Evolutionary conservation across 2,329 filamentous ascomycete species (phyloP).

Genomic region (Dactylellina sp.): DNA sequence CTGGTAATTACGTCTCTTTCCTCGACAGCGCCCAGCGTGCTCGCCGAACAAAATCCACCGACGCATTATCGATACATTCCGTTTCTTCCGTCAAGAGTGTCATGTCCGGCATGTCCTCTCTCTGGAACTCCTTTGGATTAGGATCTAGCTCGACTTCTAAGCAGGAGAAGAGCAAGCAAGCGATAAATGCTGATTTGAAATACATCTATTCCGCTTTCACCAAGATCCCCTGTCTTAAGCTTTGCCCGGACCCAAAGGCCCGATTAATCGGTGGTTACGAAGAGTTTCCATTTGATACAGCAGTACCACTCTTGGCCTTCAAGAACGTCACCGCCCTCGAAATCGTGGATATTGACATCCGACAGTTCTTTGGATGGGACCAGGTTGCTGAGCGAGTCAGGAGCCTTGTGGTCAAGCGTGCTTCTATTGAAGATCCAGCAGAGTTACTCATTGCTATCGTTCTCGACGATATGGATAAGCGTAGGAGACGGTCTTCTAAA

Average conservation of each 20-base stretch:
- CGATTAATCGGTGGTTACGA: slow-evolving; percentile 92
- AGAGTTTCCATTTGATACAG: slow-evolving; percentile 97
- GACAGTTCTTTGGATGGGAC: slow-evolving; percentile 98
- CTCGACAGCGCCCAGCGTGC: slow-evolving; percentile 65
- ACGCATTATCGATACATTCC: slow-evolving; percentile 91
- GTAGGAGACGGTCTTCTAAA: slow-evolving; percentile 87
- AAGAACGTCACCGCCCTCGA: slow-evolving; percentile 96
- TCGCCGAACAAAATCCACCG: slow-evolving; percentile 77
- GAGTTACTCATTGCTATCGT: slow-evolving; percentile 94
- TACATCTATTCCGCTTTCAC: slow-evolving; percentile 98
- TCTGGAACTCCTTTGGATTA: slow-evolving; percentile 90
- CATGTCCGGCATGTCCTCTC: slow-evolving; percentile 93
- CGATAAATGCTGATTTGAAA: slow-evolving; percentile 86
- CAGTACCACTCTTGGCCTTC: slow-evolving; percentile 94
- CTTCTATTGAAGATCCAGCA: slow-evolving; percentile 85
- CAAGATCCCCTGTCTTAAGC: slow-evolving; percentile 90
- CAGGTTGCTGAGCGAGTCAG: slow-evolving; percentile 89
- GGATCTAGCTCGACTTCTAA: slow-evolving; percentile 83
- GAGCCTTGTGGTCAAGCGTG: slow-evolving; percentile 87
- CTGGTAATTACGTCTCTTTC: slow-evolving; percentile 95
- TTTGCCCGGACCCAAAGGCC: slow-evolving; percentile 93
- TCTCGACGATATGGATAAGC: slow-evolving; percentile 93
- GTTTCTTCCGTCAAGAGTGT: slow-evolving; percentile 97
- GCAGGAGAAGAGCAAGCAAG: slow-evolving; percentile 88
- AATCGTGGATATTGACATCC: slow-evolving; percentile 93